These are phyloP conservation scores for Fusarium miscanthi DNA, from an alignment of 2,329 filamentous ascomycete species.

Conservation along the genomic window DNA sequence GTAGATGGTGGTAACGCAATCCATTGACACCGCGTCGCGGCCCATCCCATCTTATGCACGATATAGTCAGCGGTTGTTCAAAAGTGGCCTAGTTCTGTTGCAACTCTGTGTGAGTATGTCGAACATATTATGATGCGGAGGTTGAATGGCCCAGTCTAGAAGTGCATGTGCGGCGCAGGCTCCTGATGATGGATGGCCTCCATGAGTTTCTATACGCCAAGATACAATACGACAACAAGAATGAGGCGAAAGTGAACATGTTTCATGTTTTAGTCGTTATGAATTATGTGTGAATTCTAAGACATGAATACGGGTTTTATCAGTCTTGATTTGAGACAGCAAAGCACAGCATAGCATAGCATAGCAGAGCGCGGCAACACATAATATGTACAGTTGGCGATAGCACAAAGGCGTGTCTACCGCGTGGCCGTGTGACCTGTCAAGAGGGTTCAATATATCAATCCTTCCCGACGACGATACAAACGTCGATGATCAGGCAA, in stretches of 20 bases:
- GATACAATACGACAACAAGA: constrained; percentile 7
- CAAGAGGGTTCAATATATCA: neutral
- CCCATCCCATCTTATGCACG: constrained; percentile 11
- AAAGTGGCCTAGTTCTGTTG: neutral
- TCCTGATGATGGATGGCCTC: constrained; percentile 16
- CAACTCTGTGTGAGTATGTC: neutral
- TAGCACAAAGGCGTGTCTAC: neutral
- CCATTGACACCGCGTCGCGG: neutral
- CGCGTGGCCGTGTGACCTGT: constrained; percentile 30
- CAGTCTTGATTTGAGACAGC: neutral
- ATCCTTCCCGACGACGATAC: neutral
- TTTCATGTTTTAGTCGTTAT: constrained; percentile 5
- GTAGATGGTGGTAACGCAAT: constrained; percentile 8
- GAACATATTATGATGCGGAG: constrained; percentile 13
- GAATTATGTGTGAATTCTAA: neutral
- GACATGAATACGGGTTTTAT: neutral
- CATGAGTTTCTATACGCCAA: constrained; percentile 16
- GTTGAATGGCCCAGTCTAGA: constrained; percentile 13
- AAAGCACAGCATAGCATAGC: neutral
- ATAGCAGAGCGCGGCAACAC: neutral
- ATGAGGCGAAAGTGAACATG: constrained; percentile 25
- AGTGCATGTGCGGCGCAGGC: constrained; percentile 15
- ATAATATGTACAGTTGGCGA: neutral
- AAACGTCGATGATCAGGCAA: constrained; percentile 18
- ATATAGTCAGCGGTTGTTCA: constrained; percentile 19